Conservation (phyloP, 1,284 basidiomycete genomes). For the Heterobasidion irregulare region DNA sequence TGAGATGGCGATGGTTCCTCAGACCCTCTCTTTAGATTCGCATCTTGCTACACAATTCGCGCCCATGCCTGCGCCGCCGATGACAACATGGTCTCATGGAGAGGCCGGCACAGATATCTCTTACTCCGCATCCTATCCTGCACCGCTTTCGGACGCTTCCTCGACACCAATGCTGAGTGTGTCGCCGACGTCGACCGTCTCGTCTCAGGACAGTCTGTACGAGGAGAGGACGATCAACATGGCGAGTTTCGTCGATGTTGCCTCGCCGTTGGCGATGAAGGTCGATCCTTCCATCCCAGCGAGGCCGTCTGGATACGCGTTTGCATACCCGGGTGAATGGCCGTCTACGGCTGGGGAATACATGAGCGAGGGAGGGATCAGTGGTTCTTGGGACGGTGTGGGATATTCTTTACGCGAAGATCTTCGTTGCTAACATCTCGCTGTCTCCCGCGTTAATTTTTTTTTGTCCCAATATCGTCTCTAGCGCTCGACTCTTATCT, state of each 20-base stretch:
- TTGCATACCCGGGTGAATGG: constrained; percentile 12
- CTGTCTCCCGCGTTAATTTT: neutral
- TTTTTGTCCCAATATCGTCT: constrained; percentile 5
- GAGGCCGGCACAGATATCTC: neutral
- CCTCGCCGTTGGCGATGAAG: constrained; percentile 12
- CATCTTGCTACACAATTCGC: neutral
- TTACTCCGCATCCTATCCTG: neutral
- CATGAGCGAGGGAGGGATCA: constrained; percentile 12
- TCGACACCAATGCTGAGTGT: constrained; percentile 10
- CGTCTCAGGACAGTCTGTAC: constrained; percentile 21
- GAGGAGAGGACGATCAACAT: constrained; percentile 23
- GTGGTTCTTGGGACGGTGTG: constrained; percentile 8
- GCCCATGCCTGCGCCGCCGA: constrained; percentile 1
- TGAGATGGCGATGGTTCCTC: neutral
- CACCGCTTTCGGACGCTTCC: constrained; percentile 4
- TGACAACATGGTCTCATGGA: neutral
- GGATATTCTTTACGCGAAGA: constrained; percentile 2
- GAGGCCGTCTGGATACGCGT: constrained; percentile 8
- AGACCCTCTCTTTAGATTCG: neutral
- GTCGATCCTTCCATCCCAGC: neutral
- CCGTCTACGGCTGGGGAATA: constrained; percentile 3
- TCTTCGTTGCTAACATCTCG: neutral
- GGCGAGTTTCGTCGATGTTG: constrained; percentile 17
- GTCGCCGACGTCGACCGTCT: constrained; percentile 10
- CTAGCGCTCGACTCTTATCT: constrained; percentile 5